Evolutionary conservation across 352 stramenopile genomes (phyloP).

Genomic region (Phytophthora colocasiae): DNA sequence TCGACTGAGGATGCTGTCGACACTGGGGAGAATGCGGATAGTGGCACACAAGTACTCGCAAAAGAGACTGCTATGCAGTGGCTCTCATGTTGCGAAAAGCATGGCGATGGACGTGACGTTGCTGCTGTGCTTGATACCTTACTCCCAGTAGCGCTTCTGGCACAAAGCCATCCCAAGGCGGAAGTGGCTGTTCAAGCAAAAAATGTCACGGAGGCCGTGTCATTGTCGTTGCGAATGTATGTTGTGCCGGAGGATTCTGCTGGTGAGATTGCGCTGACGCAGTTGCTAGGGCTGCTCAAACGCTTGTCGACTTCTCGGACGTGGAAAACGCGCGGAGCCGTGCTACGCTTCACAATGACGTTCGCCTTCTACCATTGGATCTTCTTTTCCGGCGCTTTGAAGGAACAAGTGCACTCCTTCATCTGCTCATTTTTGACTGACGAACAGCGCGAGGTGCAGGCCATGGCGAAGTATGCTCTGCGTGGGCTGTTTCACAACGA

Average conservation of each 20-base stretch:
- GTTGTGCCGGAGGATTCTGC: constrained; percentile 24
- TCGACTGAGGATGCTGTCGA: constrained; percentile 2
- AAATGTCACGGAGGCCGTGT: constrained; percentile 62
- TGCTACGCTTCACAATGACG: constrained; percentile 77
- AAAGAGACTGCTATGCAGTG: constrained; percentile 80
- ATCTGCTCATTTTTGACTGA: constrained; percentile 67
- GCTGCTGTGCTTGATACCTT: constrained; percentile 52
- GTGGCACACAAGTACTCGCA: constrained; percentile 40
- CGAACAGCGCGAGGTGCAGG: constrained; percentile 79
- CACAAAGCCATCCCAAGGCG: constrained; percentile 72
- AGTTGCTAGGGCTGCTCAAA: constrained; percentile 54
- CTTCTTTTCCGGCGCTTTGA: constrained; percentile 45
- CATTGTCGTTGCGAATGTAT: constrained; percentile 64
- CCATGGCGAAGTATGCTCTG: constrained; percentile 81
- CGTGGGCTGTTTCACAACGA: constrained; percentile 73
- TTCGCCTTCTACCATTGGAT: constrained; percentile 84
- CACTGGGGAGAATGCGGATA: constrained; percentile 10
- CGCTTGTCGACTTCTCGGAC: constrained; percentile 43
- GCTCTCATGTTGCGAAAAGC: constrained; percentile 59
- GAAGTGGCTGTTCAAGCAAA: constrained; percentile 74
- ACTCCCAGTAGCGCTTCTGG: constrained; percentile 70
- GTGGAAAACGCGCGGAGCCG: constrained; percentile 77
- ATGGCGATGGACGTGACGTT: constrained; percentile 56
- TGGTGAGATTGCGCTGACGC: constrained; percentile 22
- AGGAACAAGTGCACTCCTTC: constrained; percentile 59